Evolutionary conservation across 345 rosid genomes (phyloP).

Genomic region (Adansonia digitata): DNA sequence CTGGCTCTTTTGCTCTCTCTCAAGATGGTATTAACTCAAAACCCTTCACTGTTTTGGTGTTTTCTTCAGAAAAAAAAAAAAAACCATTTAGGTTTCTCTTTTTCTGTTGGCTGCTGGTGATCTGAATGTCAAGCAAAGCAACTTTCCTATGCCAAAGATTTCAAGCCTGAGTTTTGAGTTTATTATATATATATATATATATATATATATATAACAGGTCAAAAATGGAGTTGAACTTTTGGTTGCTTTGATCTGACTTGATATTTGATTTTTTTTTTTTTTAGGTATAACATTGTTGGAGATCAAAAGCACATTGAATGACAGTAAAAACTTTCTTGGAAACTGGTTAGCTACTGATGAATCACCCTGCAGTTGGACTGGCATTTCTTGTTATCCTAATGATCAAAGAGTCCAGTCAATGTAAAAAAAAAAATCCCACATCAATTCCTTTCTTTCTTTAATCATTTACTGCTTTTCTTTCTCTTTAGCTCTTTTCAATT

Average conservation of each 20-base stretch:
- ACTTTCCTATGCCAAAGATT: neutral
- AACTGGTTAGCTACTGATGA: constrained; percentile 78
- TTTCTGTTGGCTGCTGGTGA: constrained; percentile 8
- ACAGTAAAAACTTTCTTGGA: constrained; percentile 53
- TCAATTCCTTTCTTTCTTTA: neutral
- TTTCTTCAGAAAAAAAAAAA: constrained; percentile 5
- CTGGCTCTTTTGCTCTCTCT: constrained; percentile 40
- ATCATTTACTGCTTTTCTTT: neutral
- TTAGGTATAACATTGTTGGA: constrained; percentile 72
- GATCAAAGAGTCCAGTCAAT: constrained; percentile 71
- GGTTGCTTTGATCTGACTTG: constrained; percentile 16
- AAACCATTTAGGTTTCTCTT: constrained; percentile 10
- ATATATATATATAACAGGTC: too few relatives aligned
- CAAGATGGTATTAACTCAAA: constrained; percentile 51
- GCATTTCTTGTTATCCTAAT: constrained; percentile 64
- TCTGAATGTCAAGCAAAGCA: neutral
- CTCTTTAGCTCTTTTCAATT: too few relatives aligned
- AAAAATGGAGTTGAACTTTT: constrained; percentile 8
- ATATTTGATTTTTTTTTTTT: constrained; percentile 13
- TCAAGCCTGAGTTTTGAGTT: neutral
- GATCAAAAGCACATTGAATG: constrained; percentile 63
- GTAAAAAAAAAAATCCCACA: constrained; percentile 36
- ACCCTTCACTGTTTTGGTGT: neutral
- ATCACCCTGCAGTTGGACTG: constrained; percentile 91
- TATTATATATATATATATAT: too few relatives aligned